These are phyloP conservation scores for Botryosphaeria dothidea DNA, from an alignment of 2,329 filamentous ascomycete species.

Conservation along the genomic window DNA sequence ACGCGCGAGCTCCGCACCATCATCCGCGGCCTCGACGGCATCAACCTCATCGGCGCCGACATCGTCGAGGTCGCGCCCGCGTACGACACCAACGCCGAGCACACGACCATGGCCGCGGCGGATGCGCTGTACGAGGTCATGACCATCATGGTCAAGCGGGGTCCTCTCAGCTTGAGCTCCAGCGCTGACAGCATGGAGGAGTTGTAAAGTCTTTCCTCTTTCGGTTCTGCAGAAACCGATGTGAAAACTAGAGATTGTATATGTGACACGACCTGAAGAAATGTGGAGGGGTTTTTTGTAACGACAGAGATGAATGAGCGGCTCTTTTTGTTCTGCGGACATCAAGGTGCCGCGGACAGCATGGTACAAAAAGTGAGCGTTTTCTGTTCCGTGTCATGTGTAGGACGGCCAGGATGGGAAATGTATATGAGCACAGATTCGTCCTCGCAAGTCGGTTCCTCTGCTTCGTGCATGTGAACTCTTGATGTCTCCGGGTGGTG, in stretches of 20 bases:
- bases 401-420: no score
- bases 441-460: no score
- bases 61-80: conserved; percentile 74
- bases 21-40: conserved; percentile 65
- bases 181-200: conserved; percentile 21
- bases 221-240: no score
- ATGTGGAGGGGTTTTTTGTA: not conserved
- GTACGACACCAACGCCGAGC: conserved; percentile 71
- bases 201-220: no score
- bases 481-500: no score
- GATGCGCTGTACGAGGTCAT: conserved; percentile 76
- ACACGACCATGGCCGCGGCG: conserved; percentile 73
- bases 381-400: no score
- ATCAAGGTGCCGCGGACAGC: no score
- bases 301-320: not conserved
- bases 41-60: conserved; percentile 71
- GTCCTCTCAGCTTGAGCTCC: conserved; percentile 60
- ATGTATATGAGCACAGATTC: no score
- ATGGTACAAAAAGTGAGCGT: no score
- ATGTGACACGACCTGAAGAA: not conserved
- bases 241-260: not conserved
- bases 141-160: conserved; percentile 80
- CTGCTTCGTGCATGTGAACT: no score
- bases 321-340: no score
- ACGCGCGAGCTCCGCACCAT: conserved; percentile 73